Conservation (phyloP, 1,284 basidiomycete genomes). For the Butyriboletus appendiculatus region DNA sequence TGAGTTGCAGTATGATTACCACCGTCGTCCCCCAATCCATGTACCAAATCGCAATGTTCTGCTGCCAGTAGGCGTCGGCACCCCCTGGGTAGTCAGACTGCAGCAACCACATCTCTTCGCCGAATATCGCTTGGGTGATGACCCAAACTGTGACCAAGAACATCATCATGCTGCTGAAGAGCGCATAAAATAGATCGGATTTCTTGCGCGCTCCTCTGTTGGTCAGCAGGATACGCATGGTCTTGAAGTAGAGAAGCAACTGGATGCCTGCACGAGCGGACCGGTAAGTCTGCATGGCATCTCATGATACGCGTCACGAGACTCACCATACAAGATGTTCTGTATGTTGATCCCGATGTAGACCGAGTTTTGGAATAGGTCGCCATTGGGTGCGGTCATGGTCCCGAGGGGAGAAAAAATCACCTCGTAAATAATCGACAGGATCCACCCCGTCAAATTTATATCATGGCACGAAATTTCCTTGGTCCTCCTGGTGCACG, state of each 20-base stretch:
- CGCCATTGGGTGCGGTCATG: not conserved
- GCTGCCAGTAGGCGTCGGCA: slow-evolving; percentile 13
- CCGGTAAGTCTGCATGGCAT: not conserved
- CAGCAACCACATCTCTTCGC: slow-evolving; percentile 26
- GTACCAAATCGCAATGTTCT: slow-evolving; percentile 24
- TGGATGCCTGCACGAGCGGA: slow-evolving; percentile 17
- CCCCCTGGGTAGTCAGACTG: slow-evolving; percentile 16
- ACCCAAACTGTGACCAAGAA: slow-evolving; percentile 26
- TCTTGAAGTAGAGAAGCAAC: slow-evolving; percentile 25
- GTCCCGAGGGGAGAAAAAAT: not conserved
- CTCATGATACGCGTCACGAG: not conserved
- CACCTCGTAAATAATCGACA: not conserved
- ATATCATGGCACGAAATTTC: not conserved
- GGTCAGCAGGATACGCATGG: slow-evolving; percentile 16
- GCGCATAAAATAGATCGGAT: slow-evolving; percentile 10
- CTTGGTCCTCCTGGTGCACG: not conserved
- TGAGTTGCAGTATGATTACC: slow-evolving; percentile 21
- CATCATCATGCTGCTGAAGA: slow-evolving; percentile 26
- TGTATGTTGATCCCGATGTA: slow-evolving; percentile 24
- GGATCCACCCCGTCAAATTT: not conserved
- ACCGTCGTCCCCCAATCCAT: slow-evolving; percentile 14
- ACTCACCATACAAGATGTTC: slow-evolving; percentile 30
- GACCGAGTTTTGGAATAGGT: slow-evolving; percentile 16
- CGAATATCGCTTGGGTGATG: slow-evolving; percentile 10
- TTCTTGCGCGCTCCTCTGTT: slow-evolving; percentile 3